Base-by-base conservation (phyloP, 768 basidiomycete species). In the Lactarius pseudohatsudake region DNA sequence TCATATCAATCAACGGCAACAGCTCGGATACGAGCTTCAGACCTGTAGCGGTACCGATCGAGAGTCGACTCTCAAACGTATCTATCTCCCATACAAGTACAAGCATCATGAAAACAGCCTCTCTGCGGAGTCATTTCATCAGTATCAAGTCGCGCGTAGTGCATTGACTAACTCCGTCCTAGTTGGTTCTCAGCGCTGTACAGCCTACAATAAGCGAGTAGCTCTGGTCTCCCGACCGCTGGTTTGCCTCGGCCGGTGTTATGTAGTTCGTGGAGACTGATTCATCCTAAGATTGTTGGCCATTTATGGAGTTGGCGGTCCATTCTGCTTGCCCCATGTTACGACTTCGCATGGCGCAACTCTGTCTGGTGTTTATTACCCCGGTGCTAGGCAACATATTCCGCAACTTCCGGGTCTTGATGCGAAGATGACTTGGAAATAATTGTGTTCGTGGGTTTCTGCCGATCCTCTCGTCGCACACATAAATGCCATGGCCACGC, bases 171-270 rank as follows among this genome's bases (percentile, higher is more conserved):
- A 53, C 62, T 63, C 57, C 34, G 10, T 26, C 5, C 32, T 57
- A 59, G 61, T n/a, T 56, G 32, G 59, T 30, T 40, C 16, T 40
- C 10, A 45, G 59, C 65, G 61, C 65, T n/a, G 66, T 64, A 67
- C 66, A 64, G 66, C 66, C 66, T 67, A 54, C 66, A 47, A 26
- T 60, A 67, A 67, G 66, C 66, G 26, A 67, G 30, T 38, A 16
- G 22, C 30, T 16, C 30, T 45, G 4, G 11, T 28, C 59, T 54
- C 47, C 36, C 30, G 3, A 59, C 66, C 66, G 66, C 66, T 45
- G 53, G 65, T 64, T 62, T 59, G 62, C 50, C 63, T 59, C 41
- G 13, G 18, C 66, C 66, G 62, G 66, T 38, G 28, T 47, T 55
- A 64, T 57, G 41, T 67, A 38, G 58, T 58, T 60, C 41, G 28